Evolutionary conservation across 192 early-diverging fungal species (phyloP), one percentile per base, ranked within the genome.

Genomic region (Dispira parvispora): DNA sequence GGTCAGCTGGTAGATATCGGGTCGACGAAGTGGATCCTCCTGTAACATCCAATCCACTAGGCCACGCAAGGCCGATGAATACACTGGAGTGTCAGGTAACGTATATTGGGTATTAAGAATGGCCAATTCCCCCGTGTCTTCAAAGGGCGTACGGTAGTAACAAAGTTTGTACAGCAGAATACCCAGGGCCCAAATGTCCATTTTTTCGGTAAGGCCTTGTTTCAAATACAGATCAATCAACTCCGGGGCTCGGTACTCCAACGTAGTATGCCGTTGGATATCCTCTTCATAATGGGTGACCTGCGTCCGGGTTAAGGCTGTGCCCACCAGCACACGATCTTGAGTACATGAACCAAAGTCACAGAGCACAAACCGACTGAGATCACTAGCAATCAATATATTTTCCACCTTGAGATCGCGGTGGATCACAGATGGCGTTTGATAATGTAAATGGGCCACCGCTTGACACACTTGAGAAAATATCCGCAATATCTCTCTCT

Each of bases 191-290:
- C 79, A 82, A 43, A 79, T 78, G 56, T 83, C 80, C 28, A 89
- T 83, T 67, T 95, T 92, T 65, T 94, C 91, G 63, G 80, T 85
- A 38, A 98, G 71, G 2, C 89, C 90, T 38, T 73, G 69, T 45
- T 80, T 84, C 74, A 86, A 77, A 68, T 94, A 96, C 58, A 98
- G 66, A 76, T 98, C 93, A 64, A 91, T 77, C 82, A 98, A 85
- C 69, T 98, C 95, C 3, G 95, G 95, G 2, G 95, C 84, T 16
- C 95, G 78, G 74, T 98, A 98, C 70, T 98, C 92, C 23, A 94
- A 68, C 21, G 95, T 98, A 0, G 95, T 98, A 64, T 83, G 80
- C 61, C 80, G 80, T 68, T 84, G 83, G 55, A 98, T 83, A 64
- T 98, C 94, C 11, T 96, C 94, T 58, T 98, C 93, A 42, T 95